Percentiles rank a stretch among this genome's conserved stretches.
These are phyloP conservation scores for Schizosaccharomyces cryophilus DNA, from an alignment of 805 yeast genomes.

Conservation along the genomic window DNA sequence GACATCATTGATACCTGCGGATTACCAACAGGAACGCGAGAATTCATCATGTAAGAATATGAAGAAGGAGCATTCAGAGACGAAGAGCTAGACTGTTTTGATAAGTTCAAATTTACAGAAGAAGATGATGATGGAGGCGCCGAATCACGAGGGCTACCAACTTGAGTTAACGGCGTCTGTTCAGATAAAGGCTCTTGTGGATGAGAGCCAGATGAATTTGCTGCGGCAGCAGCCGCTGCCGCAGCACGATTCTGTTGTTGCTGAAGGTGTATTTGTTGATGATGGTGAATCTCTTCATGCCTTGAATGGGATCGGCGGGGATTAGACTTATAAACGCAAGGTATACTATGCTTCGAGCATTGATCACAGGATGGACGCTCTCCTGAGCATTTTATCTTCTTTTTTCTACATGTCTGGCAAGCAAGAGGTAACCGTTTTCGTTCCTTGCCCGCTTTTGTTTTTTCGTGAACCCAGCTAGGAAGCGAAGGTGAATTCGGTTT, in stretches of 20 bases:
- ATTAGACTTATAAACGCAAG: background rate
- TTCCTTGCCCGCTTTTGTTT: constrained; percentile 2
- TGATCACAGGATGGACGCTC: constrained; percentile 1
- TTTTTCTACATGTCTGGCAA: constrained; percentile 1
- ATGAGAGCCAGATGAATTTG: background rate
- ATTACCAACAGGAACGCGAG: background rate
- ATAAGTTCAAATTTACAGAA: no score
- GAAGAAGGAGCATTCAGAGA: no score
- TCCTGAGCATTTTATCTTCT: constrained; percentile 1
- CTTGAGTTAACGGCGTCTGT: no score
- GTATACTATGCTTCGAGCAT: background rate
- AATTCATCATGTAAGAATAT: no score
- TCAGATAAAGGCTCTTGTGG: background rate
- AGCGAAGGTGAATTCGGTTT: background rate
- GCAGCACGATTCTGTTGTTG: background rate
- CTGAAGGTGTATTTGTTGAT: background rate
- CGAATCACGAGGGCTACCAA: no score
- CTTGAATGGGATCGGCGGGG: background rate
- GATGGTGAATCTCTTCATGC: constrained; percentile 1
- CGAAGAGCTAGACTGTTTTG: no score
- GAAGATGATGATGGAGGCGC: no score
- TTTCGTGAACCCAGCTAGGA: constrained; percentile 1
- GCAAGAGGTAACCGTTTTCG: constrained; percentile 3
- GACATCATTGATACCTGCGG: background rate
- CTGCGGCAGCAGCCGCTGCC: background rate